Conservation (phyloP, 805 yeast genomes). For the Metschnikowia anglica region DNA sequence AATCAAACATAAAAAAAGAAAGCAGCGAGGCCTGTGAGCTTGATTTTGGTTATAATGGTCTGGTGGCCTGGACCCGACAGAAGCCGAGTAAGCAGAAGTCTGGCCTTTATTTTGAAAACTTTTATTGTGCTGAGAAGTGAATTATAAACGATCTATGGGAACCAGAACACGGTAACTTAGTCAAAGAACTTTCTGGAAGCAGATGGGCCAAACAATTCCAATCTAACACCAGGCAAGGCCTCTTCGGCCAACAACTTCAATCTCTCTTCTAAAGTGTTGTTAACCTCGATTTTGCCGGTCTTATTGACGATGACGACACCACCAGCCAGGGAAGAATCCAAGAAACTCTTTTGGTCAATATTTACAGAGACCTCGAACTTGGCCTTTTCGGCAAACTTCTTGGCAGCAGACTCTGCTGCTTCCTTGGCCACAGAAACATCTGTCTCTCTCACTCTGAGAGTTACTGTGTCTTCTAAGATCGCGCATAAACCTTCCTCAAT, state of each 20-base stretch:
- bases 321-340: slow-evolving; percentile 72
- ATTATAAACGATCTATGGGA: slow-evolving; percentile 7
- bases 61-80: too few relatives aligned
- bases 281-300: slow-evolving; percentile 79
- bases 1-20: neutral
- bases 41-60: neutral
- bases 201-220: slow-evolving; percentile 85
- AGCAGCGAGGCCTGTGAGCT: too few relatives aligned
- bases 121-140: slow-evolving; percentile 14
- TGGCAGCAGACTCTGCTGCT: slow-evolving; percentile 60
- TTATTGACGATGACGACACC: slow-evolving; percentile 76
- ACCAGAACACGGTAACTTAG: slow-evolving; percentile 31
- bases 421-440: slow-evolving; percentile 63
- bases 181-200: slow-evolving; percentile 88
- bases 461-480: slow-evolving; percentile 67
- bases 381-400: slow-evolving; percentile 62
- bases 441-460: slow-evolving; percentile 62
- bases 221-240: slow-evolving; percentile 89
- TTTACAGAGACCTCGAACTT: slow-evolving; percentile 54
- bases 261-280: slow-evolving; percentile 95
- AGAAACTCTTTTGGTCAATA: slow-evolving; percentile 54
- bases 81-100: too few relatives aligned
- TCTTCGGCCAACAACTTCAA: slow-evolving; percentile 76
- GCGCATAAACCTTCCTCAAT: slow-evolving; percentile 74
- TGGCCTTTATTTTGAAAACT: slow-evolving; percentile 2